phyloP scores from a whole-genome alignment of 345 rosid genomes.

The Salix koriyanagi region DNA sequence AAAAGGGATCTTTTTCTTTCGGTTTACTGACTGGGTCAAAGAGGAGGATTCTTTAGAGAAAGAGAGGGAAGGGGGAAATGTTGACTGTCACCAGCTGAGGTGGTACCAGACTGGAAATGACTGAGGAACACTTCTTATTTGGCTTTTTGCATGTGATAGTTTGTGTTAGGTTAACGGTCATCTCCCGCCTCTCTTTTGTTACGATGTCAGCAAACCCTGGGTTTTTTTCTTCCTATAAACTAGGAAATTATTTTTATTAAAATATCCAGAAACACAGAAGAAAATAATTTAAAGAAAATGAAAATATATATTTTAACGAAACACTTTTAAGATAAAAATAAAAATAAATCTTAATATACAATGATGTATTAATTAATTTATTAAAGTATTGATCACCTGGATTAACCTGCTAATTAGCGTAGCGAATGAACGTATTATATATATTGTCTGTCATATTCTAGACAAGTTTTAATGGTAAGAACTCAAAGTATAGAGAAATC shows the following conservation, averaged over 20 bases:
- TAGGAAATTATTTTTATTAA: background rate
- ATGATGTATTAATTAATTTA: too few relatives aligned
- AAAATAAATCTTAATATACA: too few relatives aligned
- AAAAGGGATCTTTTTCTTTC: background rate
- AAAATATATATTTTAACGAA: too few relatives aligned
- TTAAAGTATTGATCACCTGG: too few relatives aligned
- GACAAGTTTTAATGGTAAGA: too few relatives aligned
- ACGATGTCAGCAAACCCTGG: background rate
- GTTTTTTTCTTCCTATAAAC: background rate
- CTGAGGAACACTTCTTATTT: background rate
- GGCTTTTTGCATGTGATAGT: background rate
- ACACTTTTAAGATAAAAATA: too few relatives aligned
- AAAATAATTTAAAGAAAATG: too few relatives aligned
- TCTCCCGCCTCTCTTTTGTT: background rate
- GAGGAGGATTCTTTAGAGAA: slow-evolving; percentile 7
- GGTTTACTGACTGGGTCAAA: slow-evolving; percentile 10
- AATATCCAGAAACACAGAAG: too few relatives aligned
- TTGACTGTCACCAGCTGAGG: background rate
- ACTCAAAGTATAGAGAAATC: too few relatives aligned
- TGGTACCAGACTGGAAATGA: background rate
- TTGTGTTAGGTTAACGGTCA: slow-evolving; percentile 13
- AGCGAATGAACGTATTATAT: too few relatives aligned
- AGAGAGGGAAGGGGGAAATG: background rate
- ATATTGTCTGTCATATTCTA: too few relatives aligned
- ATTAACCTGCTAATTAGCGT: too few relatives aligned